Conservation (phyloP, 352 stramenopile genomes). For the Pythium guiyangense region DNA sequence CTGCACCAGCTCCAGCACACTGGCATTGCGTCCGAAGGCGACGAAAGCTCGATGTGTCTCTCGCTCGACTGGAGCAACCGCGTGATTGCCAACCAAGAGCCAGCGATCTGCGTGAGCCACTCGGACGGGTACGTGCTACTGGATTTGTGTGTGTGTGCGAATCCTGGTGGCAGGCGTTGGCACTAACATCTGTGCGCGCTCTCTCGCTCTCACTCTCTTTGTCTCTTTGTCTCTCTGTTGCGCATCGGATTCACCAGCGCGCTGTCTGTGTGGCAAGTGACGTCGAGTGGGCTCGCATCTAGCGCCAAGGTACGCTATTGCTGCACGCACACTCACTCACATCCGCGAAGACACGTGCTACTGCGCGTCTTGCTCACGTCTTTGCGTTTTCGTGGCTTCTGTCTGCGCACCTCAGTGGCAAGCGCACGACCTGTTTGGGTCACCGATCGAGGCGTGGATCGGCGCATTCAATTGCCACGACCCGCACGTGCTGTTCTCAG, state of each 20-base stretch:
- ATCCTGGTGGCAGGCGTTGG: neutral
- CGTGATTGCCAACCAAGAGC: conserved; percentile 34
- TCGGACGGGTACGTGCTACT: conserved; percentile 55
- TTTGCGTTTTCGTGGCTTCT: too few species aligned
- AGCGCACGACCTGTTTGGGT: conserved; percentile 68
- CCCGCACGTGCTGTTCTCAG: conserved; percentile 73
- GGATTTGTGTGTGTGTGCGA: too few species aligned
- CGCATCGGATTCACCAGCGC: neutral
- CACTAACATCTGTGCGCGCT: neutral
- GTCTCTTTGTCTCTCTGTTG: too few species aligned
- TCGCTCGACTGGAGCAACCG: conserved; percentile 86
- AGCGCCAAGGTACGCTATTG: conserved; percentile 10
- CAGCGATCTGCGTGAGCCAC: conserved; percentile 73
- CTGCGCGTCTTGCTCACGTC: conserved; percentile 4
- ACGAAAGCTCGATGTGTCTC: conserved; percentile 62
- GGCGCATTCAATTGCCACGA: conserved; percentile 75
- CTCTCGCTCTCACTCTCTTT: too few species aligned
- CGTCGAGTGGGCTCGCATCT: conserved; percentile 7
- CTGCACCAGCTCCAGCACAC: conserved; percentile 25
- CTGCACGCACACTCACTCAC: too few species aligned
- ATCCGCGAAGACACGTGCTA: neutral
- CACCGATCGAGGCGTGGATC: conserved; percentile 83
- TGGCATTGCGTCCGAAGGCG: conserved; percentile 26
- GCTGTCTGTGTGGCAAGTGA: conserved; percentile 13
- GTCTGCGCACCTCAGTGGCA: conserved; percentile 37